Base-by-base conservation (phyloP, 2,329 filamentous ascomycete species). In the Periconia digitata region DNA sequence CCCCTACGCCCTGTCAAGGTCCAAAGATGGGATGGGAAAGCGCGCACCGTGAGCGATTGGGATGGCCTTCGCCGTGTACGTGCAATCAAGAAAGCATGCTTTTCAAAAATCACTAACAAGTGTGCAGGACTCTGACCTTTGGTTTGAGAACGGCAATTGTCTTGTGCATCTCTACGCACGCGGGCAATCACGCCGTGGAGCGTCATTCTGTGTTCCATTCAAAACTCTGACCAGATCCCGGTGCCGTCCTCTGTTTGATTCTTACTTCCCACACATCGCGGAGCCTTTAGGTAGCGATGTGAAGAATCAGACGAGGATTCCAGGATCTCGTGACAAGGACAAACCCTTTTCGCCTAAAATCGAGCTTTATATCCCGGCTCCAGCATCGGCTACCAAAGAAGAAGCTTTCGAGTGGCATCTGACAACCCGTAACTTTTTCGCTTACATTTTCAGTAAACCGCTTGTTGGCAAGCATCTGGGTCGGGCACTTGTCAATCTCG, bases 381-480 rank as follows among this genome's bases (percentile, higher is more conserved):
- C 87, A 0, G 63, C 77, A 1, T 70, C 74, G 27, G 70, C 76
- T 4, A 76, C 80, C 40, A 77, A 78, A 54, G 74, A 78, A 3
- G 78, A 85, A 51, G 74, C 80, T 0, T 82, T 84, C 56, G 69
- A 76, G 32, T 86, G 86, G 66, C 85, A 90, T 58, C 64, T 90
- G 5, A 82, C 84, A 1, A 88, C 83, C 3, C 80, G 89, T 13
- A 92, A 92, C 62, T 82, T 90, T 58, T 86, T 92, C 49, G 88
- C 89, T 3, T 91, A 85, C 76, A 67, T 89, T 1, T 79, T 82
- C 47, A 75, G 81, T 3, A 80, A 80, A 50, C 82, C 88, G 0
- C 64, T 92, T 27, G 87, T 90, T 1, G 89, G 87, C 6, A 73
- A 78, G 29, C 79, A 82, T 44, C 77, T 94, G 16, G 87, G 88